Base-by-base conservation (phyloP, 2,329 filamentous ascomycete species). In the Hysterium pulicare region DNA sequence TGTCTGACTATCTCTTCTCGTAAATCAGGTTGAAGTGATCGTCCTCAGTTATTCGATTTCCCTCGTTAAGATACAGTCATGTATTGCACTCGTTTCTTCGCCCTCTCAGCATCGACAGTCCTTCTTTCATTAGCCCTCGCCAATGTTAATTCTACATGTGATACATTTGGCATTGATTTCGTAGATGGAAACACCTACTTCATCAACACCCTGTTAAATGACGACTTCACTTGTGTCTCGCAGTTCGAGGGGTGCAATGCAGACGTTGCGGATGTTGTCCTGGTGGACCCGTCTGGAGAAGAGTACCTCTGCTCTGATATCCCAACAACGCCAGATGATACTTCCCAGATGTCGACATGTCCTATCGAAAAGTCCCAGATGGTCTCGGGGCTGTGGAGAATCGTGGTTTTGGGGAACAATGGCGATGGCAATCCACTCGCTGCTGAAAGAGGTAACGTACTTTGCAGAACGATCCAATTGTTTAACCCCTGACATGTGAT, bases 351-450 rank as follows among this genome's bases (percentile, higher is more conserved):
- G 23, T 67, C 71, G 3, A 71, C 62, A 43, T 74, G 71, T 43
- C 68, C 69, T 2, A 60, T 71, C 21, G 45, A 55, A 16, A 74
- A 74, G 51, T 62, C 59, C 35, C 56, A 72, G 40, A 68, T 74
- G 56, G 56, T 49, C n/a, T 64, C 65, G 33, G 71, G 71, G 5
- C 64, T 68, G 24, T 74, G 69, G 67, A 66, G 69, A 3, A 56
- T 74, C 8, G 47, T 74, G 11, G 58, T 74, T 5, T 51, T 70
- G 24, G 72, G 72, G 26, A 70, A 73, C 48, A 73, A 74, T 44
- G 70, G 62, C 28, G 57, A 66, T 32, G 69, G 65, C 15, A 59
- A 66, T 17, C 70, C 71, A 1, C 71, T 73, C 38, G 71, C 67
- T 15, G 73, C 67, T 60, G 57, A 73, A 49, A 62, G 71, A 55